Base-by-base conservation (phyloP, 2,329 filamentous ascomycete genomes). In the Pseudogymnoascus sp. region DNA sequence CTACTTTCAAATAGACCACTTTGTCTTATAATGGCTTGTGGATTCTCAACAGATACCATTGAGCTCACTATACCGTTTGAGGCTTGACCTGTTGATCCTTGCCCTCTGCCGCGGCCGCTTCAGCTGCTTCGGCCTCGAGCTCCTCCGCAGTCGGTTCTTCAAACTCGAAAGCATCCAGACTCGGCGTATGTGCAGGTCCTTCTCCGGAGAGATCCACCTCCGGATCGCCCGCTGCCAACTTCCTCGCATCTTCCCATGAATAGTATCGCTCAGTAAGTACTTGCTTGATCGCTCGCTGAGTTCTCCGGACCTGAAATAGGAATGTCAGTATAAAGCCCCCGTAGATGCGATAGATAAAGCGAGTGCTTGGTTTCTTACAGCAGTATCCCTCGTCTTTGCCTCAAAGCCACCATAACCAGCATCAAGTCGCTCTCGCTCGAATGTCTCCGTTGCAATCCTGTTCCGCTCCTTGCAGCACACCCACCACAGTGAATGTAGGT, bases 401-500 rank as follows among this genome's bases (percentile, higher is more conserved):
- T 95, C 89, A 45, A 76, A 77, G 23, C 85, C 81, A 65, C 92
- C 92, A 69, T 88, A 94, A 26, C 86, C 84, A 56, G 89, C 79
- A 65, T 86, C 78, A 60, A 88, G 70, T 66, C 87, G 81, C 28
- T 76, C 70, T 67, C 89, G 80, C 76, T 95, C 90, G 61, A 79
- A 73, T 59, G 79, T 79, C 66, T 87, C 85, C 28, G 95, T 97
- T n/a, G 84, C 80, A 67, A 97, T 83, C 66, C 89, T 83, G 75
- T 99, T 99, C 68, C 89, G 80, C 76, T 99, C 94, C 76, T 89
- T 91, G 62, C 88, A 82, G 72, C 94, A 97, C 60, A 91, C 82
- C 90, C 92, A 99, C 91, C 92, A 99, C 69, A 99, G 79, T 63
- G 80, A 78, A 74, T 97, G 92, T 67, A 99, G 76, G 72, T 97